phyloP scores from a whole-genome alignment of 768 basidiomycete species.

The Boletus reticulatus region DNA sequence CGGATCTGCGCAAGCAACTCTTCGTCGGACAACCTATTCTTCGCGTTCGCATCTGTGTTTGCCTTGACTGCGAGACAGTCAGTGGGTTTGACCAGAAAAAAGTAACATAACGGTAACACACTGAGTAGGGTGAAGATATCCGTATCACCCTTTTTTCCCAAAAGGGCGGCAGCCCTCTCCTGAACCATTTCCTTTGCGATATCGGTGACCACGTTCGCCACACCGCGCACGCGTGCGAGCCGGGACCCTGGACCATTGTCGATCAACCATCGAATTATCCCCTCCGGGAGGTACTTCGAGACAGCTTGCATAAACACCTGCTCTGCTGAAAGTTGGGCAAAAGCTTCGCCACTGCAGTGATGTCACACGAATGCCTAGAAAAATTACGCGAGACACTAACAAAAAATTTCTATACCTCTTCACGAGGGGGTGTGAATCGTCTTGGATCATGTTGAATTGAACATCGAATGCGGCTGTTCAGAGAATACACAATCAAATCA shows the following conservation, averaged over 20 bases:
- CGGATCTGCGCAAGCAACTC: constrained; percentile 12
- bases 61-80: constrained; percentile 12
- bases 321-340: constrained; percentile 4
- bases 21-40: constrained; percentile 11
- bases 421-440: constrained; percentile 2
- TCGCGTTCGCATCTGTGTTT: constrained; percentile 21
- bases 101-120: no score
- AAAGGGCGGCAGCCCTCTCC: constrained; percentile 6
- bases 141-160: constrained; percentile 4
- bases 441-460: constrained; percentile 1
- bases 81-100: not conserved
- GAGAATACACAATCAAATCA: no score
- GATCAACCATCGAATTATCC: not conserved
- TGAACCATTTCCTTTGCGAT: constrained; percentile 1
- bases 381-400: not conserved
- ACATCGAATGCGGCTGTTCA: constrained; percentile 44
- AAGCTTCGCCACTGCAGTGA: constrained; percentile 2
- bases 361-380: no score
- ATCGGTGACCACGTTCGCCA: not conserved
- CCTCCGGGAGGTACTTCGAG: constrained; percentile 1
- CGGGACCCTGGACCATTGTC: not conserved
- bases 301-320: constrained; percentile 8
- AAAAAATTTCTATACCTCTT: constrained; percentile 3
- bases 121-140: not conserved
- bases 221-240: not conserved